phyloP scores from a whole-genome alignment of 2,329 filamentous ascomycete species.

The Fusarium neocosmosporiellum region DNA sequence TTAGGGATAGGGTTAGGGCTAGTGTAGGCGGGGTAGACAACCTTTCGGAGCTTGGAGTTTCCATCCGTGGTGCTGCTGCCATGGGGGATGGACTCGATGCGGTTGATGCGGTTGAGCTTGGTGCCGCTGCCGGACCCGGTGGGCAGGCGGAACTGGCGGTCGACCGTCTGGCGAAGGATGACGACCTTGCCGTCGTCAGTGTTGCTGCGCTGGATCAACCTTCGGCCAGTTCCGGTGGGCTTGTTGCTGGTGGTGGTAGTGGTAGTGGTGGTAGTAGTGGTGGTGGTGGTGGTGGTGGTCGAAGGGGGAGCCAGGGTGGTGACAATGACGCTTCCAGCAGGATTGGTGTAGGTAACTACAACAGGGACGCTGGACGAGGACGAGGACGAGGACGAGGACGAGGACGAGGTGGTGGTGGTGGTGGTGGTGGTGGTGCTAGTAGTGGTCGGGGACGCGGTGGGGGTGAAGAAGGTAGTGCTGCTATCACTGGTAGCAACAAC shows the following conservation, averaged over 20 bases:
- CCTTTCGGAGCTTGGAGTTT: neutral
- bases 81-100: neutral
- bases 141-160: neutral
- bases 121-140: neutral
- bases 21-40: neutral
- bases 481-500: no score
- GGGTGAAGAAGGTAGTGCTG: neutral
- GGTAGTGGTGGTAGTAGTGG: constrained; percentile 3
- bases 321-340: neutral
- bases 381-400: neutral
- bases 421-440: neutral
- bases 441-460: neutral
- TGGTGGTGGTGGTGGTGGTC: constrained; percentile 12
- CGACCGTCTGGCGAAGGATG: neutral
- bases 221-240: neutral
- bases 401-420: neutral
- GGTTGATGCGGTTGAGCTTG: neutral
- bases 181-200: neutral
- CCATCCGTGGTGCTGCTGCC: neutral
- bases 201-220: neutral
- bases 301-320: neutral
- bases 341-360: neutral
- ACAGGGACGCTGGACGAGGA: neutral
- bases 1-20: no score
- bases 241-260: neutral